Base-by-base conservation (phyloP, 495 filamentous ascomycete species). In the Penicillium salamii region DNA sequence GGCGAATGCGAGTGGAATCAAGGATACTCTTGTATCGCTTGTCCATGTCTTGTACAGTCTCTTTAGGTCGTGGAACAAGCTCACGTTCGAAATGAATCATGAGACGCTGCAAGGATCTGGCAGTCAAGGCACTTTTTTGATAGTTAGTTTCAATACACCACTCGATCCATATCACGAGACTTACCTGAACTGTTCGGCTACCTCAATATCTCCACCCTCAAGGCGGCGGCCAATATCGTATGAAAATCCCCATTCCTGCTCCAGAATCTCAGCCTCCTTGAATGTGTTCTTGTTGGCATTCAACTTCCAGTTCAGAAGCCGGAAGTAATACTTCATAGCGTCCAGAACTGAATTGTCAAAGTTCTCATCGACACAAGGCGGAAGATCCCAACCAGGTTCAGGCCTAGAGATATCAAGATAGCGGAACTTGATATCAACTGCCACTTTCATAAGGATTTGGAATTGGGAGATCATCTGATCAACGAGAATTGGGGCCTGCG, bases 221-320 rank as follows among this genome's bases (percentile, higher is more conserved):
- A 98, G 78, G 57, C 90, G 87, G 18, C 86, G 80, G 11, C 91
- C 93, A 50, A 97, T 87, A 47, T 90, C 86, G 59, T 97, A 97
- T 1, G 87, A 91, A 53, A 96, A 97, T 20, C 86, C 87, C 92
- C 93, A 98, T 66, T 97, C 93, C 57, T 96, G 91, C 61, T 96
- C 92, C 24, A 98, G 71, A 52, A 98, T 89, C 68, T 98, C 93
- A 11, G 93, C 93, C 60, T 97, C 93, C 63, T 97, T 97, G 78
- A 97, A 97, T 0, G 93, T 96, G 68, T 97, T 98, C 64, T 96
- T 97, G 71, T 97, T 97, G 36, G 90, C 89, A 61, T 90, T 90
- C 37, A 98, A 74, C 63, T 97, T 97, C 88, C 91, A 96, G 58
- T 96, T 96, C 42, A 98, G 75, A 72, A 98, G 87, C 56, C 90